phyloP scores from a whole-genome alignment of 345 rosid species.

The Eucalyptus curtisii region DNA sequence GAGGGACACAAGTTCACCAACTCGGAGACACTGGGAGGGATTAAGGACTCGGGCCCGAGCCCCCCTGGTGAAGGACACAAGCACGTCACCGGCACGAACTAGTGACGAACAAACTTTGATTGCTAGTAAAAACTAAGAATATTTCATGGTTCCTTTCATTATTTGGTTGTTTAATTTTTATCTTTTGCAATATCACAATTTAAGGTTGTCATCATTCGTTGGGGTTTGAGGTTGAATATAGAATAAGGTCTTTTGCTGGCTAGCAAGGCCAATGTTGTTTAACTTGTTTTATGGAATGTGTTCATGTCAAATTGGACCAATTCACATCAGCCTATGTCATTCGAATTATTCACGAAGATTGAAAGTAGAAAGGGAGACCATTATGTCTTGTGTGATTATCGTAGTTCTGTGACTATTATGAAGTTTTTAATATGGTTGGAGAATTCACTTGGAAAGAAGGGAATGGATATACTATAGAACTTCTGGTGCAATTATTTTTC shows the following conservation, averaged over 20 bases:
- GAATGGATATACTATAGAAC: too few species aligned
- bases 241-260: neutral
- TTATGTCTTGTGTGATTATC: neutral
- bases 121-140: neutral
- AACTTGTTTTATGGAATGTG: neutral
- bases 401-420: neutral
- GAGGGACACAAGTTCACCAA: neutral
- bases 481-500: too few species aligned
- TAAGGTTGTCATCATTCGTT: neutral
- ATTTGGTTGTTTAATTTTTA: neutral
- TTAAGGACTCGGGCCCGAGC: constrained; percentile 1
- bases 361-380: neutral
- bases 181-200: neutral
- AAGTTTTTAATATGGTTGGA: neutral
- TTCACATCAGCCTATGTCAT: neutral
- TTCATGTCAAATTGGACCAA: neutral
- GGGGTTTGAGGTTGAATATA: neutral
- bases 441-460: too few species aligned
- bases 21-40: neutral
- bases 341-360: neutral
- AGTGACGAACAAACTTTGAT: neutral
- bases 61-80: neutral
- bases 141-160: neutral
- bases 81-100: neutral
- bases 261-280: neutral